Evolutionary conservation across 805 yeast genomes (phyloP).

Genomic region (Zygoascus flipseniorum): DNA sequence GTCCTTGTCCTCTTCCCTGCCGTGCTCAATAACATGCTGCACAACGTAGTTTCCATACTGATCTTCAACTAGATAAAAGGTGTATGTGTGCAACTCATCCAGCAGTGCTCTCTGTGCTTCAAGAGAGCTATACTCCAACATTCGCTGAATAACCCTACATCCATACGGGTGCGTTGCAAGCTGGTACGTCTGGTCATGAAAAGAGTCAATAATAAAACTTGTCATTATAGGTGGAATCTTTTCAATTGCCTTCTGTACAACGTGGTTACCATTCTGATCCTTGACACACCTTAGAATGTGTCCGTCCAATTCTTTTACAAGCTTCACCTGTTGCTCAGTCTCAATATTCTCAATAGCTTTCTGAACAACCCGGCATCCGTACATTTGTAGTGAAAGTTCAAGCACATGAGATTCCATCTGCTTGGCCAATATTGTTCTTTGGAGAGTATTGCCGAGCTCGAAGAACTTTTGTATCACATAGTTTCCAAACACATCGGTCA

Average conservation of each 20-base stretch:
- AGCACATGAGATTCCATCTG: slow-evolving; percentile 69
- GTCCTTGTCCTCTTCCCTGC: slow-evolving; percentile 48
- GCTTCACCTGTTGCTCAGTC: slow-evolving; percentile 52
- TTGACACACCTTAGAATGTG: slow-evolving; percentile 63
- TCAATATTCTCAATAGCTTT: slow-evolving; percentile 73
- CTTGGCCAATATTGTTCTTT: slow-evolving; percentile 57
- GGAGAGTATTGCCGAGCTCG: slow-evolving; percentile 69
- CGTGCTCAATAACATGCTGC: slow-evolving; percentile 87
- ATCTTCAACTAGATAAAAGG: slow-evolving; percentile 77
- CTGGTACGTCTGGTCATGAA: slow-evolving; percentile 59
- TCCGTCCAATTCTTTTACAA: slow-evolving; percentile 62
- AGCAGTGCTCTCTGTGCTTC: slow-evolving; percentile 62
- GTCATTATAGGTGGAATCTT: slow-evolving; percentile 63
- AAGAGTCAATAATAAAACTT: slow-evolving; percentile 62
- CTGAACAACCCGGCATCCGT: slow-evolving; percentile 96
- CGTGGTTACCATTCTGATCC: slow-evolving; percentile 98
- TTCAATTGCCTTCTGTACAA: slow-evolving; percentile 91
- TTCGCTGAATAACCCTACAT: slow-evolving; percentile 90
- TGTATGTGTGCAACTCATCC: slow-evolving; percentile 60
- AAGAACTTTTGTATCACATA: slow-evolving; percentile 92
- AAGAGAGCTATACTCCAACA: slow-evolving; percentile 66
- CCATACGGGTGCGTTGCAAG: slow-evolving; percentile 95
- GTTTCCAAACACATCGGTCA: slow-evolving; percentile 97
- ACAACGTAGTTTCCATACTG: slow-evolving; percentile 97
- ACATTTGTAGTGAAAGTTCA: slow-evolving; percentile 82